These are phyloP conservation scores for Panaeolus cyanescens DNA, from an alignment of 768 basidiomycete genomes.

Conservation along the genomic window DNA sequence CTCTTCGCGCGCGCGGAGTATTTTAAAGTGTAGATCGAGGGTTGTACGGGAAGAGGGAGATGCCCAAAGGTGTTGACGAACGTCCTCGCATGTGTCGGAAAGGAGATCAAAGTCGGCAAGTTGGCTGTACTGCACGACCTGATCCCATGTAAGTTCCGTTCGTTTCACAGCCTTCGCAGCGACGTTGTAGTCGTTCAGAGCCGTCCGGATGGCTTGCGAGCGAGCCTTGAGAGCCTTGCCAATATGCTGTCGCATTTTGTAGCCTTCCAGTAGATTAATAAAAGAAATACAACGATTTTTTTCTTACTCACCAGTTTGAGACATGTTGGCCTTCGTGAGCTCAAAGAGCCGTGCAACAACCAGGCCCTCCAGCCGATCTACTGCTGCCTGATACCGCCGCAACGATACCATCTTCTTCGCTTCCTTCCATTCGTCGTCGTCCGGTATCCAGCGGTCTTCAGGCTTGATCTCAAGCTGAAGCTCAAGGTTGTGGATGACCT, in stretches of 20 bases:
- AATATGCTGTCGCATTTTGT: constrained; percentile 26
- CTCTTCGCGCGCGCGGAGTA: constrained; percentile 4
- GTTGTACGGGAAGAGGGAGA: constrained; percentile 14
- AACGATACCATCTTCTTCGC: constrained; percentile 14
- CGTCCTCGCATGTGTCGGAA: constrained; percentile 8
- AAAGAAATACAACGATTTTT: too few species aligned
- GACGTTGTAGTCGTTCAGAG: constrained; percentile 25
- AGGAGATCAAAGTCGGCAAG: constrained; percentile 14
- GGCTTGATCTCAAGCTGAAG: constrained; percentile 23
- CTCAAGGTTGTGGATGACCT: constrained; percentile 24
- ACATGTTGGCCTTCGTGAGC: constrained; percentile 25
- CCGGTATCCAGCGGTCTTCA: constrained; percentile 24
- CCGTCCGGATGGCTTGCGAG: constrained; percentile 21
- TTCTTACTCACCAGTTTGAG: constrained; percentile 30
- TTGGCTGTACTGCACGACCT: constrained; percentile 12
- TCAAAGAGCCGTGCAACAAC: constrained; percentile 25
- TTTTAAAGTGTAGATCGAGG: constrained; percentile 8
- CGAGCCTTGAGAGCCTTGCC: constrained; percentile 21
- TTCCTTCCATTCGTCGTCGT: constrained; percentile 23
- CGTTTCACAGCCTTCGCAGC: constrained; percentile 10
- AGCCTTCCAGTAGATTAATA: constrained; percentile 16
- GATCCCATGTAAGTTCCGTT: constrained; percentile 8
- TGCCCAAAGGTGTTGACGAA: constrained; percentile 15
- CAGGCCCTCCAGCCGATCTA: constrained; percentile 20
- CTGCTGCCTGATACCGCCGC: constrained; percentile 19